Percentiles rank a stretch among this genome's conserved stretches.
Conservation (phyloP, 257 asterid species). For the Dorcoceras hygrometricum region DNA sequence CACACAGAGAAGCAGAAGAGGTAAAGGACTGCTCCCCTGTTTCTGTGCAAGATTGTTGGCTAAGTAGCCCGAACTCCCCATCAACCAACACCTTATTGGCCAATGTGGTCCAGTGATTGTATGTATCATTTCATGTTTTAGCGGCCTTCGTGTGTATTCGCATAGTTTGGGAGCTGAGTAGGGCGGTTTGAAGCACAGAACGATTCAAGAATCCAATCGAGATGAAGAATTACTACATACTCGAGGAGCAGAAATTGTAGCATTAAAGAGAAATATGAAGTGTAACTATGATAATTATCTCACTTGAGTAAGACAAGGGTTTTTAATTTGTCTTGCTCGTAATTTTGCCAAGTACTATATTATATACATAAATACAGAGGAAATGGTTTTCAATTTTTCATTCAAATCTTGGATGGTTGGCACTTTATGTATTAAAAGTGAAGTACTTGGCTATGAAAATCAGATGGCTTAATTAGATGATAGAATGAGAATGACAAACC, state of each 20-base stretch:
- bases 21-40: constrained; percentile 47
- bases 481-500: too few relatives aligned
- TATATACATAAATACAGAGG: constrained; percentile 10
- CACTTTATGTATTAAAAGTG: neutral
- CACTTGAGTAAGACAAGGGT: too few relatives aligned
- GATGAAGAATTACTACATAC: neutral
- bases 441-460: too few relatives aligned
- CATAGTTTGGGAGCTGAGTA: neutral
- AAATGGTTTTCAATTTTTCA: neutral
- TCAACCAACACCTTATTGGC: constrained; percentile 52
- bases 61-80: constrained; percentile 54
- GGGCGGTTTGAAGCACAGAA: neutral
- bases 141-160: neutral
- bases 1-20: constrained; percentile 37
- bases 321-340: constrained; percentile 10
- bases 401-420: neutral
- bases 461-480: too few relatives aligned
- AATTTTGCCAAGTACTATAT: neutral
- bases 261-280: too few relatives aligned
- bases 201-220: neutral
- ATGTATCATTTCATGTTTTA: neutral
- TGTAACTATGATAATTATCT: too few relatives aligned
- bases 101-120: constrained; percentile 30
- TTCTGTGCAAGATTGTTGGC: constrained; percentile 68
- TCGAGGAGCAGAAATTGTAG: neutral